Evolutionary conservation across 225 moss, liverwort and hornwort species (phyloP), one percentile per base, ranked within the genome.

Genomic region (Lunularia cruciata): DNA sequence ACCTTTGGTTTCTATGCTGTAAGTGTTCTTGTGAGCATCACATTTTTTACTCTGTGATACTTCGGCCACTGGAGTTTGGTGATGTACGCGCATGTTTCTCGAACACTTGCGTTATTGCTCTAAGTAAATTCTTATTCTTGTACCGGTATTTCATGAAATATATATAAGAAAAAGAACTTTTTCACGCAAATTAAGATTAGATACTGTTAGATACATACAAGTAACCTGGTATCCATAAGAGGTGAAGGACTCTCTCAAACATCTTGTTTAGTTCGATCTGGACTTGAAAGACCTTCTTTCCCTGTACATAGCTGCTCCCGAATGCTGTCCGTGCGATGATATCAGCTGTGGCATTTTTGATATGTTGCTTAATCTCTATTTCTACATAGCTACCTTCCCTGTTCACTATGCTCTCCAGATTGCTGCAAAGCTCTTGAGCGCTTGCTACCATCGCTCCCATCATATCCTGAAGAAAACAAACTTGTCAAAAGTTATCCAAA

Each of bases 251-350:
- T 34, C 31, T 42, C 15, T 55, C 62, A 25, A 72, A 63, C 59
- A 72, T 57, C 22, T 69, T 54, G 16, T 62, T 63, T 1, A 81
- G 38, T 31, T 64, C 61, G 28, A 46, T n/a, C 38, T 76, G 72
- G 23, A 65, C 47, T 15, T 53, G 32, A 22, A 75, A 72, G 3
- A 72, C 65, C 35, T 36, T 65, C 71, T 67, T 80, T 20, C 86
- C 86, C 26, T 63, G 64, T 34, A 75, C 83, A 59, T 69, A 54
- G 34, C 72, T 74, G 71, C 76, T 73, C 25, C 86, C 74, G 22
- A 86, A 83, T 15, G 80, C 57, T 2, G 83, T 86, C 23, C 69
- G 75, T 13, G 78, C 52, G 19, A 86, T 80, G 30, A 86, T 59
- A 47, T 83, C 74, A 1, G 77, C 77, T 14, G 80, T 70, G 48